phyloP scores from a whole-genome alignment of 805 yeast genomes.

The Lachancea mirantina region DNA sequence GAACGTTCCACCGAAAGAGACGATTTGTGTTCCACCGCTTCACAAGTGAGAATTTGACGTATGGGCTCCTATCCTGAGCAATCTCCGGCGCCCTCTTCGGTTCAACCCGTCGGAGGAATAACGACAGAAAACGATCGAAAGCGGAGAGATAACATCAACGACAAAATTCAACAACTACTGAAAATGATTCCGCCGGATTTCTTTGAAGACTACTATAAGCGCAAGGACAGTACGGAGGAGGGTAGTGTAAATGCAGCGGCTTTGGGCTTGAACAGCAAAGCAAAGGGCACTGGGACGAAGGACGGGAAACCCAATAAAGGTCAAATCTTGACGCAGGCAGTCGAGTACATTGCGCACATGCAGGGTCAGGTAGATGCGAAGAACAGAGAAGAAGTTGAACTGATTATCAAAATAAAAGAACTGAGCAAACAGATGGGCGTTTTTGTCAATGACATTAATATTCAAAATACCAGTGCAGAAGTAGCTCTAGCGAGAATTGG shows the following conservation, averaged over 20 bases:
- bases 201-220: slow-evolving; percentile 34
- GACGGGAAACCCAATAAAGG: slow-evolving; percentile 86
- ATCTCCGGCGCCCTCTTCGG: slow-evolving; percentile 7
- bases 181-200: slow-evolving; percentile 38
- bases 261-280: slow-evolving; percentile 9
- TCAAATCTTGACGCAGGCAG: slow-evolving; percentile 67
- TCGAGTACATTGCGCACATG: slow-evolving; percentile 58
- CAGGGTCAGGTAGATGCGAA: slow-evolving; percentile 72
- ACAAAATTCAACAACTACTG: slow-evolving; percentile 47
- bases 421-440: slow-evolving; percentile 41
- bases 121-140: slow-evolving; percentile 35
- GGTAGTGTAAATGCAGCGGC: slow-evolving; percentile 1
- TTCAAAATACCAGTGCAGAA: slow-evolving; percentile 72
- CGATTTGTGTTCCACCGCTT: not conserved
- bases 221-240: slow-evolving; percentile 8
- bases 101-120: slow-evolving; percentile 5
- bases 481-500: slow-evolving; percentile 69
- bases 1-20: not conserved
- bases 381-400: slow-evolving; percentile 72
- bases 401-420: slow-evolving; percentile 51
- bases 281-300: slow-evolving; percentile 57
- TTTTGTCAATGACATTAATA: slow-evolving; percentile 36
- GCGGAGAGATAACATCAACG: slow-evolving; percentile 52
- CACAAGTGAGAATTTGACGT: too few species aligned
- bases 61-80: slow-evolving; percentile 7